These are phyloP conservation scores for Brassica incana DNA, from an alignment of 345 rosid species.

Conservation along the genomic window DNA sequence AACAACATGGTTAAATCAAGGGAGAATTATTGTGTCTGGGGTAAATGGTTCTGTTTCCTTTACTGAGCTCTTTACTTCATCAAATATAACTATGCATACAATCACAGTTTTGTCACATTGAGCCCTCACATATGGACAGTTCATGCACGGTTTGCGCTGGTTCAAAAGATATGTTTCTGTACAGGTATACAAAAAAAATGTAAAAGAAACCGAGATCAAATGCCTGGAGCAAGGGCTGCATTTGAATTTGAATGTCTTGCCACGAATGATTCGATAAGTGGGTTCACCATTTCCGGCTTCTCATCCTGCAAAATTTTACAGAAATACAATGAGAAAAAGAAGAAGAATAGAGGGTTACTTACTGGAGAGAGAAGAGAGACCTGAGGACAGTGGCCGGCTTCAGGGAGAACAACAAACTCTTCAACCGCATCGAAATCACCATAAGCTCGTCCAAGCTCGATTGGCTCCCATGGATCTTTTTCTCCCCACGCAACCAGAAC, in stretches of 20 bases:
- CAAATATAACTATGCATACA: neutral
- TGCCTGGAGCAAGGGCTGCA: neutral
- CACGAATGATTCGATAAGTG: slow-evolving; percentile 78
- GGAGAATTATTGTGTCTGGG: neutral
- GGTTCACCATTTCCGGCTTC: slow-evolving; percentile 86
- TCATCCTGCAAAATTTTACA: slow-evolving; percentile 59
- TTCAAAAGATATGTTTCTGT: slow-evolving; percentile 21
- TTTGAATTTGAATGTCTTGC: slow-evolving; percentile 45
- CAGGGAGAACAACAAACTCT: slow-evolving; percentile 70
- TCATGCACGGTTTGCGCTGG: neutral
- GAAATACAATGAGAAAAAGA: neutral
- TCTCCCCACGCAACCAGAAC: slow-evolving; percentile 93
- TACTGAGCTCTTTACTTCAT: neutral
- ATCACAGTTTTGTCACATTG: neutral
- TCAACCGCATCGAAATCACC: slow-evolving; percentile 61
- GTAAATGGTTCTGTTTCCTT: neutral
- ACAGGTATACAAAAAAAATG: slow-evolving; percentile 13
- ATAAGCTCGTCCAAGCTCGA: slow-evolving; percentile 72
- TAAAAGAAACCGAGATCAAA: slow-evolving; percentile 13
- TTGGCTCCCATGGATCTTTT: slow-evolving; percentile 95
- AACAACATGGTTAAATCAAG: neutral
- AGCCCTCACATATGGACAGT: slow-evolving; percentile 3
- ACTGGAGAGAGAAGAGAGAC: slow-evolving; percentile 37
- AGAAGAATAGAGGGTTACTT: neutral
- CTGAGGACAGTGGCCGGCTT: slow-evolving; percentile 96